Percentiles rank a stretch among this genome's conserved stretches.
Conservation (phyloP, 2,329 filamentous ascomycete species). For the Coniosporium tulheliwenetii region DNA sequence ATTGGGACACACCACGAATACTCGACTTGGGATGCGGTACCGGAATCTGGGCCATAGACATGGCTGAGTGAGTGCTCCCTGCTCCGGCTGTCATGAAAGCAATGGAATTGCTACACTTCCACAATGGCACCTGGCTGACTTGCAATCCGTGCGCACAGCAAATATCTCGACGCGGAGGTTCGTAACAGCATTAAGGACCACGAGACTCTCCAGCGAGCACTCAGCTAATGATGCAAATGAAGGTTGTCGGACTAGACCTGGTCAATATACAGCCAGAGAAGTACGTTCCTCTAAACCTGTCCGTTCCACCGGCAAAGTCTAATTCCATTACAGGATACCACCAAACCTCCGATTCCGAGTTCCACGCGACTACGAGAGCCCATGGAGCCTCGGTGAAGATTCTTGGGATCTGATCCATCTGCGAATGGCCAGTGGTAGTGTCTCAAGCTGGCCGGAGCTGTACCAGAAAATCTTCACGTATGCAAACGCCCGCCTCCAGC, state of each 20-base stretch:
- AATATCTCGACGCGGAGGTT: conserved; percentile 40
- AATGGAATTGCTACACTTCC: background rate
- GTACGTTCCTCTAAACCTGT: conserved; percentile 21
- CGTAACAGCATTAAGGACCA: conserved; percentile 3
- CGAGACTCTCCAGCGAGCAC: no score
- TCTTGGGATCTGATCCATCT: conserved; percentile 76
- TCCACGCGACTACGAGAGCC: conserved; percentile 62
- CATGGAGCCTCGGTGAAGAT: conserved; percentile 51
- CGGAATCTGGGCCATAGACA: conserved; percentile 80
- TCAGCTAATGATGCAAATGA: conserved; percentile 2
- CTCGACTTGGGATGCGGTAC: conserved; percentile 68
- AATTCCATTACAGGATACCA: conserved; percentile 43
- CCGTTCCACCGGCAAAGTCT: conserved; percentile 6
- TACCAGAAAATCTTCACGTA: conserved; percentile 57
- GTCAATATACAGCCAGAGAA: conserved; percentile 43
- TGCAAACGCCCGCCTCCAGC: conserved; percentile 10
- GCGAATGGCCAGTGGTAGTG: conserved; percentile 62
- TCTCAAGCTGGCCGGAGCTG: conserved; percentile 58
- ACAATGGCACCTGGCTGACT: background rate
- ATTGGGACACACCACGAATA: conserved; percentile 30
- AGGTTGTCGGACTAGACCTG: conserved; percentile 45
- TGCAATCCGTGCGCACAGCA: conserved; percentile 17
- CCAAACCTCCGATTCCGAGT: conserved; percentile 49
- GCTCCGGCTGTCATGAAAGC: background rate
- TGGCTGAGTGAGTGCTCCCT: conserved; percentile 49